These are phyloP conservation scores for Piper longum DNA, from an alignment of 164 flowering plant genomes.

Conservation along the genomic window DNA sequence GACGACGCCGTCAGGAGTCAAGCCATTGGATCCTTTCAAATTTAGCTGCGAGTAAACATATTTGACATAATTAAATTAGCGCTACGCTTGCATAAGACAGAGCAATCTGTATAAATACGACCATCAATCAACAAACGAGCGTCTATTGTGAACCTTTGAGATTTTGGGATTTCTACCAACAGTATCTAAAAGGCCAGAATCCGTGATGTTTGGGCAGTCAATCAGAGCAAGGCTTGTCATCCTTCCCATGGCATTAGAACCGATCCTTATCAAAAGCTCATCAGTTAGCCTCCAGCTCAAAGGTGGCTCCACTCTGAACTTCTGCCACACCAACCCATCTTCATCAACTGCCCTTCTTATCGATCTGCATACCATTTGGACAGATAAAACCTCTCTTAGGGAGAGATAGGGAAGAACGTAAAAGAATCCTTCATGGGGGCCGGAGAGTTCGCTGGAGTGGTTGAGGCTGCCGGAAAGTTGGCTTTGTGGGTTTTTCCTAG, in stretches of 20 bases:
- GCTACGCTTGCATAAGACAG: no score
- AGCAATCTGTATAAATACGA: no score
- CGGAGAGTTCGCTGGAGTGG: neutral
- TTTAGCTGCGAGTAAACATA: slow-evolving; percentile 31
- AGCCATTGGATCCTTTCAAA: slow-evolving; percentile 49
- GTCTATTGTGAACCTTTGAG: slow-evolving; percentile 21
- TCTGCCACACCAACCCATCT: slow-evolving; percentile 47
- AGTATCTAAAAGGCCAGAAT: slow-evolving; percentile 46
- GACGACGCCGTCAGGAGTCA: slow-evolving; percentile 53
- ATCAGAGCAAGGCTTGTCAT: slow-evolving; percentile 38
- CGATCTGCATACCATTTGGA: slow-evolving; percentile 41
- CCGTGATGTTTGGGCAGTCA: slow-evolving; percentile 41
- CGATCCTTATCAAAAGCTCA: slow-evolving; percentile 24
- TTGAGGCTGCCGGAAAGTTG: neutral
- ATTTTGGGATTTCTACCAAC: slow-evolving; percentile 37
- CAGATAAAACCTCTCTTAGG: slow-evolving; percentile 38
- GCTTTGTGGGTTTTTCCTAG: no score
- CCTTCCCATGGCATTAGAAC: slow-evolving; percentile 48
- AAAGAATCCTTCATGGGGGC: slow-evolving; percentile 57
- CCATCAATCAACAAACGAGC: no score
- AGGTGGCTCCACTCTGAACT: slow-evolving; percentile 39
- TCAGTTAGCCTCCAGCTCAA: slow-evolving; percentile 30
- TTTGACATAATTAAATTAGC: neutral
- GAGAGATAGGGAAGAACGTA: slow-evolving; percentile 47
- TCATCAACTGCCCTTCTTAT: slow-evolving; percentile 37